Conservation (phyloP, 2,329 filamentous ascomycete species). For the Shiraia sp. region DNA sequence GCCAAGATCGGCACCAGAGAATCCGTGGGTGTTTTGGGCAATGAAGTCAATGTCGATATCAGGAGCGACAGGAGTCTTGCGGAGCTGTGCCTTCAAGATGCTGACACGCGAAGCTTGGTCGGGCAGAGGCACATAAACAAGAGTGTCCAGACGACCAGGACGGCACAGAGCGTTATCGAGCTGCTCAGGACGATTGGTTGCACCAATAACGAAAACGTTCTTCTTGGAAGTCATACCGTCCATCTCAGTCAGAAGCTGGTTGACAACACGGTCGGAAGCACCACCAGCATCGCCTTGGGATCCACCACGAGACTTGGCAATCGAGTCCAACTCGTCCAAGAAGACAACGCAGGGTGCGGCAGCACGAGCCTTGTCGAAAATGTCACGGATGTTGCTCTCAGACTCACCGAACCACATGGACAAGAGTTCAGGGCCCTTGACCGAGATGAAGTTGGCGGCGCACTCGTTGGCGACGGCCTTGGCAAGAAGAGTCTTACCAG, state of each 20-base stretch:
- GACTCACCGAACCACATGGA: conserved; percentile 99
- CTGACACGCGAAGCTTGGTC: conserved; percentile 86
- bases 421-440: conserved; percentile 96
- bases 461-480: conserved; percentile 99
- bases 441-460: conserved; percentile 98
- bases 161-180: conserved; percentile 97
- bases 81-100: conserved; percentile 93
- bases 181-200: conserved; percentile 98
- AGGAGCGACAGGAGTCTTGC: conserved; percentile 89
- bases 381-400: conserved; percentile 99
- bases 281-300: conserved; percentile 94
- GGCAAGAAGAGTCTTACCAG: conserved; percentile 99
- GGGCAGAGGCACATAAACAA: conserved; percentile 96
- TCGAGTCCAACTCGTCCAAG: conserved; percentile 97
- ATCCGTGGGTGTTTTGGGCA: conserved; percentile 95
- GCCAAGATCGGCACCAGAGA: conserved; percentile 98
- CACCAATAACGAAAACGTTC: conserved; percentile 99
- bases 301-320: conserved; percentile 98
- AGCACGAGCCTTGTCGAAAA: conserved; percentile 98
- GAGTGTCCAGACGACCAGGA: conserved; percentile 96
- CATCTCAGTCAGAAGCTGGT: conserved; percentile 99
- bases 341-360: conserved; percentile 98
- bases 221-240: conserved; percentile 99
- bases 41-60: conserved; percentile 93
- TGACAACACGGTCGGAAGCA: conserved; percentile 98